Base-by-base conservation (phyloP, 2,329 filamentous ascomycete genomes). In the Aspergillus arachidicola region DNA sequence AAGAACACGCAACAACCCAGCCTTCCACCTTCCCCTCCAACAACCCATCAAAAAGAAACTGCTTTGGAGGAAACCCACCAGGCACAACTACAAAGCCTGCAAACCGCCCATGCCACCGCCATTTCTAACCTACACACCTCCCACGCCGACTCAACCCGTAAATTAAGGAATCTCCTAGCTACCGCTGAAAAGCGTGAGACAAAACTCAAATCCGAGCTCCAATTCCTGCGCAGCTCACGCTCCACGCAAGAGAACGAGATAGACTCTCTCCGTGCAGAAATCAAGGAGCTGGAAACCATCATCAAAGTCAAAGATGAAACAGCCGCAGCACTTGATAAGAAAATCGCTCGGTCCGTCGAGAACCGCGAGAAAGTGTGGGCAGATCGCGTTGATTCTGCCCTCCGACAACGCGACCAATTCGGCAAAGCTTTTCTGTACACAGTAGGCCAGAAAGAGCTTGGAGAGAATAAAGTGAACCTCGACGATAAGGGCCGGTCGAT, bases 311-410 rank as follows among this genome's bases (percentile, higher is more conserved):
- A 80, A 59, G 77, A 80, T n/a, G 77, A 79, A 51, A 72, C 78
- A 2, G 72, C 78, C 19, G 72, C 71, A 0, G 78, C 75, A 4
- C 58, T 81, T 21, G 79, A 81, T 64, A 67, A 73, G 59, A 75
- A 76, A 43, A 78, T 82, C 58, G 75, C 77, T 11, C 69, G 72
- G 53, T 78, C 78, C 0, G 73, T 80, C 16, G 77, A 80, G 55
- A 79, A 78, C 65, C 74, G 79, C 38, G 80, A 82, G 67, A 74
- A 75, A 28, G 78, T 79, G 59, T 82, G 80, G 80, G 74, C 79
- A 61, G 71, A 75, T 0, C 75, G 79, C 6, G 71, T 80, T 3
- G 75, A 81, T 55, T 64, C 79, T 14, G 66, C 81, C 9, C 74
- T 81, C 12, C 76, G 74, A 60, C 80, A 81, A 46, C 71, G 78